phyloP scores from a whole-genome alignment of 176 grass and related monocot species.

The Thinopyrum elongatum region DNA sequence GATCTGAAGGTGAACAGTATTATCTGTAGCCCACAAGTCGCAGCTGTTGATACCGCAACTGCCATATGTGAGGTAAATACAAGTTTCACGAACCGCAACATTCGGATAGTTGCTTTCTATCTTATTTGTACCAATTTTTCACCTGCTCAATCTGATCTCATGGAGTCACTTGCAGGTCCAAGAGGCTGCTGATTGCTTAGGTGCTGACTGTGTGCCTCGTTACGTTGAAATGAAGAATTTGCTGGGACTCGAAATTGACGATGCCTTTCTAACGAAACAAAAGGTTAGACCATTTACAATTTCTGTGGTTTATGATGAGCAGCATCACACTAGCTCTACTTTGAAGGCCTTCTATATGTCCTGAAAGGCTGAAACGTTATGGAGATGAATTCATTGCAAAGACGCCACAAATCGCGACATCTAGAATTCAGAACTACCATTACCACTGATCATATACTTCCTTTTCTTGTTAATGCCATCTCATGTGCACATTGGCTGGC shows the following conservation, averaged over 20 bases:
- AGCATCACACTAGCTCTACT: background rate
- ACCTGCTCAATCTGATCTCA: background rate
- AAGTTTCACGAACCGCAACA: background rate
- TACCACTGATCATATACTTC: background rate
- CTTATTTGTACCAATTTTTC: background rate
- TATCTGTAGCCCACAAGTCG: conserved; percentile 70
- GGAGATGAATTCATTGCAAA: background rate
- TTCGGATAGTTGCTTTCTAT: background rate
- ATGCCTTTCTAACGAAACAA: conserved; percentile 49
- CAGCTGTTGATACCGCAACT: conserved; percentile 80
- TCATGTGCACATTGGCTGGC: background rate
- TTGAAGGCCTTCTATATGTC: background rate
- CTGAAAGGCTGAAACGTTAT: background rate
- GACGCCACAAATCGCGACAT: background rate
- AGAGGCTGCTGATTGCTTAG: conserved; percentile 92
- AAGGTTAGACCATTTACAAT: conserved; percentile 50
- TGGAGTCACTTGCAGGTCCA: conserved; percentile 60
- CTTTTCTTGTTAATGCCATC: background rate
- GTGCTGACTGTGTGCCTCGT: conserved; percentile 75
- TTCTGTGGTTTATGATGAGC: background rate
- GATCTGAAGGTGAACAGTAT: conserved; percentile 66
- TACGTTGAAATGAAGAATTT: conserved; percentile 78
- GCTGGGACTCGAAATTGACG: conserved; percentile 71
- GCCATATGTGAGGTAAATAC: conserved; percentile 73
- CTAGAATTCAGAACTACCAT: background rate